Conservation (phyloP, 106 monocot species). For the Allium sativum region DNA sequence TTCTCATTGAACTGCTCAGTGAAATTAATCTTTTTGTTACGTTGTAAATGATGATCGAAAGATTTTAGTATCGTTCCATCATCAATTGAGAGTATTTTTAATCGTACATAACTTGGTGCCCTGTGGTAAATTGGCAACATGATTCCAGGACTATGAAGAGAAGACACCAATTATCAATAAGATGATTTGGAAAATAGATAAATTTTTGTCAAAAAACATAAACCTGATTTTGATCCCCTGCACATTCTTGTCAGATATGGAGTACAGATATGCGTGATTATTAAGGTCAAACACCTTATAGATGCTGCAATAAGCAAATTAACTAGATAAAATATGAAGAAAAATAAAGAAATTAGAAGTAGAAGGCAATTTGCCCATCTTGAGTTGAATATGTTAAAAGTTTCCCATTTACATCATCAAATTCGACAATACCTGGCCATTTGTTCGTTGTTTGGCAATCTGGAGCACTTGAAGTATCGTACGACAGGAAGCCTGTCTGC, state of each 20-base stretch:
- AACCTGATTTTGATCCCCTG: slow-evolving; percentile 93
- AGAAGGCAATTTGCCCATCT: slow-evolving; percentile 34
- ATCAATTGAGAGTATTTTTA: slow-evolving; percentile 64
- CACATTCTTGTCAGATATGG: slow-evolving; percentile 70
- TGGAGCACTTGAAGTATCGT: too few relatives aligned
- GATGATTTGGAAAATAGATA: background rate
- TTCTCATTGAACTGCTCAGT: slow-evolving; percentile 77
- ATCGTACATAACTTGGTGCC: slow-evolving; percentile 31
- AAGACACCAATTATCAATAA: background rate
- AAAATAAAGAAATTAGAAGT: too few relatives aligned
- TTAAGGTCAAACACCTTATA: slow-evolving; percentile 76
- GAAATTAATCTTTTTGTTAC: slow-evolving; percentile 57
- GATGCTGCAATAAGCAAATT: slow-evolving; percentile 19
- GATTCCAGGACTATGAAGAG: slow-evolving; percentile 40
- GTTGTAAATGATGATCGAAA: slow-evolving; percentile 49
- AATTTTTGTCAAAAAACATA: slow-evolving; percentile 12
- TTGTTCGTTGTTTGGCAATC: too few relatives aligned
- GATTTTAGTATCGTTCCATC: slow-evolving; percentile 52
- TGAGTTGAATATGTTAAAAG: slow-evolving; percentile 73
- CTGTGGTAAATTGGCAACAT: slow-evolving; percentile 45
- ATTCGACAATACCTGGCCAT: slow-evolving; percentile 85
- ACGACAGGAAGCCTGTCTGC: too few relatives aligned
- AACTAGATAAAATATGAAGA: too few relatives aligned
- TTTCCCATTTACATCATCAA: slow-evolving; percentile 89
- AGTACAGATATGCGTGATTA: slow-evolving; percentile 56